phyloP scores from a whole-genome alignment of 2,329 filamentous ascomycete genomes.

The Ophiocordyceps sinensis region DNA sequence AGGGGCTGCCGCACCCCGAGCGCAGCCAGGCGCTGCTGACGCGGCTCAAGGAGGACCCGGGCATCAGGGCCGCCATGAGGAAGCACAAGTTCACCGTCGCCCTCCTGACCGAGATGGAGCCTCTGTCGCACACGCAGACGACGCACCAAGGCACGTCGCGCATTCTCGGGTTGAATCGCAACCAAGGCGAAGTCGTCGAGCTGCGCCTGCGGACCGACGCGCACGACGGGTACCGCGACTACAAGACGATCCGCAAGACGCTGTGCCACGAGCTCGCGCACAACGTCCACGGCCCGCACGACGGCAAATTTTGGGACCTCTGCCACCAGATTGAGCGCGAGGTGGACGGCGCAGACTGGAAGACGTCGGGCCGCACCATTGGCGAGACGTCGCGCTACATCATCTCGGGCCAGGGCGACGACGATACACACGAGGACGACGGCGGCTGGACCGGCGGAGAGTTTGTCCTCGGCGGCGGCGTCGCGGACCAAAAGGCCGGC shows the following conservation, averaged over 20 bases:
- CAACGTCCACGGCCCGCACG: slow-evolving; percentile 75
- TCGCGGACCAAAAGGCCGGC: slow-evolving; percentile 25
- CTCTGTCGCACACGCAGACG: slow-evolving; percentile 56
- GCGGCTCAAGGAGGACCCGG: slow-evolving; percentile 66
- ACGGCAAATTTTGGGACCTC: slow-evolving; percentile 78
- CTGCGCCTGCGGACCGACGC: slow-evolving; percentile 82
- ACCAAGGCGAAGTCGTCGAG: slow-evolving; percentile 81
- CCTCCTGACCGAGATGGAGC: slow-evolving; percentile 91
- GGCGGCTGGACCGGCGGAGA: slow-evolving; percentile 69
- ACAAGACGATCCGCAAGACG: slow-evolving; percentile 79
- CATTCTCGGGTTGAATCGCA: slow-evolving; percentile 76
- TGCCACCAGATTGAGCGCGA: slow-evolving; percentile 79
- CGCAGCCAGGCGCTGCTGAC: slow-evolving; percentile 58
- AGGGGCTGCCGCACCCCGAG: slow-evolving; percentile 62
- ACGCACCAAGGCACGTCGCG: slow-evolving; percentile 60
- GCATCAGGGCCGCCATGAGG: slow-evolving; percentile 71
- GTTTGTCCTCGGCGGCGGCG: slow-evolving; percentile 57
- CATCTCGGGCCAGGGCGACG: slow-evolving; percentile 33
- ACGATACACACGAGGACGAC: slow-evolving; percentile 47
- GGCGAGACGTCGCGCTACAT: slow-evolving; percentile 49
- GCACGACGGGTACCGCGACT: slow-evolving; percentile 87
- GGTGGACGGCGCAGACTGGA: slow-evolving; percentile 70
- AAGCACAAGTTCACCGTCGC: slow-evolving; percentile 75
- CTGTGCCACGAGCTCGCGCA: slow-evolving; percentile 92
- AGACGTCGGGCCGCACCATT: slow-evolving; percentile 49